These are phyloP conservation scores for Mariannaea elegans DNA, from an alignment of 2,329 filamentous ascomycete species.

Conservation along the genomic window DNA sequence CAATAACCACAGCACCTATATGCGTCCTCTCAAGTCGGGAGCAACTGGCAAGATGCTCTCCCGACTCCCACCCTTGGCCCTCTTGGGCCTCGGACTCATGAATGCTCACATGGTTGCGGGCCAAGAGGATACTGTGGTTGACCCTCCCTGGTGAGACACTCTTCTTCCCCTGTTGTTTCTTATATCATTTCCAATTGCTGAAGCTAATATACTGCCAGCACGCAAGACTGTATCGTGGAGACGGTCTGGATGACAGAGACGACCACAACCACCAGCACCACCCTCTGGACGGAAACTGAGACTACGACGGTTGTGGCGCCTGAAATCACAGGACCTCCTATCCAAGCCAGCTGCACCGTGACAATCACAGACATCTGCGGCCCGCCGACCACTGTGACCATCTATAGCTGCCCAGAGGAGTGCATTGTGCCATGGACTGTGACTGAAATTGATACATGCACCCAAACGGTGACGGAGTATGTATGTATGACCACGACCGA, in stretches of 20 bases:
- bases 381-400: neutral
- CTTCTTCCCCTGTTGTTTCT: neutral
- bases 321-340: neutral
- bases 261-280: neutral
- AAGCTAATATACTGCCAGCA: neutral
- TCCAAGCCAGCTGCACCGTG: neutral
- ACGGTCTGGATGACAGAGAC: slow-evolving; percentile 7
- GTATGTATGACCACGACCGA: neutral
- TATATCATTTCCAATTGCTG: neutral
- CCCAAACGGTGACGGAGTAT: neutral
- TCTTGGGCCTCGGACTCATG: slow-evolving; percentile 3
- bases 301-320: neutral
- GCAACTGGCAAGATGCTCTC: neutral
- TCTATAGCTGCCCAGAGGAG: slow-evolving; percentile 6
- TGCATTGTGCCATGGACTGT: slow-evolving; percentile 1
- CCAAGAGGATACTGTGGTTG: neutral
- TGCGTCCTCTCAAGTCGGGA: neutral
- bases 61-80: neutral
- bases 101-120: neutral
- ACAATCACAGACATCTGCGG: neutral
- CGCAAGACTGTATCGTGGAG: neutral
- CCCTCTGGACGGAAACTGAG: slow-evolving; percentile 1
- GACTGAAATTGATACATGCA: slow-evolving; percentile 3
- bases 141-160: neutral
- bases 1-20: neutral